Percentiles rank a stretch among this genome's conserved stretches.
phyloP scores from a whole-genome alignment of 441 rosid species.

The Rhodomyrtus psidioides region DNA sequence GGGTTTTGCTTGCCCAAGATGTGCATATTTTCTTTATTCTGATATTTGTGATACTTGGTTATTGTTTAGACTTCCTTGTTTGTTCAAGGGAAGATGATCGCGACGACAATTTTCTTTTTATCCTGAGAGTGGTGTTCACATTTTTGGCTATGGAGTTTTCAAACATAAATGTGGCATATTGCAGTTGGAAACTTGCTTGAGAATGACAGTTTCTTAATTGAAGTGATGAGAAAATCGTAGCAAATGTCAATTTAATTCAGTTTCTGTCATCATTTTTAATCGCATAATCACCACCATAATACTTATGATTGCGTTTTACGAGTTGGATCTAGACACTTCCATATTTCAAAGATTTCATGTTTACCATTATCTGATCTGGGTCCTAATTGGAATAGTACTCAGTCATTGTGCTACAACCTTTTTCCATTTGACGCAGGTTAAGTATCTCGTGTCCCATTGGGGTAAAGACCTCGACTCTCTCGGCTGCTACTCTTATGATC shows the following conservation, averaged over 20 bases:
- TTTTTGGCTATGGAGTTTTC: background rate
- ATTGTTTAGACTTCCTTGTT: background rate
- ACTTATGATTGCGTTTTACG: background rate
- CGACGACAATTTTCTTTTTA: background rate
- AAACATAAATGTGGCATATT: background rate
- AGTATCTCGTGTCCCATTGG: slow-evolving; percentile 63
- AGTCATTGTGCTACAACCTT: background rate
- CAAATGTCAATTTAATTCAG: background rate
- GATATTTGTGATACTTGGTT: background rate
- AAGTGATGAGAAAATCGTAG: background rate
- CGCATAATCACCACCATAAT: background rate
- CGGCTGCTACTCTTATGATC: slow-evolving; percentile 75
- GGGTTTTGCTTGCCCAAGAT: background rate
- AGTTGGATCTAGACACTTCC: background rate
- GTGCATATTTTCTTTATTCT: background rate
- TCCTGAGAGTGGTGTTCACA: background rate
- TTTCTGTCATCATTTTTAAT: background rate
- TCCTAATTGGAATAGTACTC: background rate
- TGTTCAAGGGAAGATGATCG: background rate
- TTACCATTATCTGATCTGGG: background rate
- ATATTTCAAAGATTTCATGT: background rate
- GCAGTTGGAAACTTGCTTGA: background rate
- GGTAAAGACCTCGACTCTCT: slow-evolving; percentile 74
- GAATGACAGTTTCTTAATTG: background rate
- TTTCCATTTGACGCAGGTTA: slow-evolving; percentile 32